These are phyloP conservation scores for Elymus sibiricus DNA, from an alignment of 176 grass and related monocot species.

Conservation along the genomic window DNA sequence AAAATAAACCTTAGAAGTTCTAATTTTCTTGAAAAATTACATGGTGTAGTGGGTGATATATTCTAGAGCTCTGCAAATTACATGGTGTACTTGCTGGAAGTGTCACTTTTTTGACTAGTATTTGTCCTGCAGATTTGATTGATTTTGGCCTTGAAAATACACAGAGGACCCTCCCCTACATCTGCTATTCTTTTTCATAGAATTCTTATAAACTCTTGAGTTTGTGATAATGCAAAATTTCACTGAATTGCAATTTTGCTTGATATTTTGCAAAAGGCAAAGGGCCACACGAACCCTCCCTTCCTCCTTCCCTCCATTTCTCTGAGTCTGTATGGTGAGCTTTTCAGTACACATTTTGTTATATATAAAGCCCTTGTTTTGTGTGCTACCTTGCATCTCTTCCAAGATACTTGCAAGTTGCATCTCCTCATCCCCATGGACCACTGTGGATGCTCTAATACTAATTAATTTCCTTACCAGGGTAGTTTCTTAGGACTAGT, in stretches of 20 bases:
- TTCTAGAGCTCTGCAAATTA: neutral
- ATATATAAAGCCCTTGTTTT: neutral
- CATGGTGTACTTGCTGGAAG: neutral
- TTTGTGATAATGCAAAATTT: neutral
- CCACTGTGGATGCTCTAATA: neutral
- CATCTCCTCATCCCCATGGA: neutral
- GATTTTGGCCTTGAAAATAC: neutral
- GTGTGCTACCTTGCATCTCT: neutral
- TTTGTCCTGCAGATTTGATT: neutral
- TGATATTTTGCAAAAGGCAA: neutral
- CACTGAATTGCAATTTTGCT: neutral
- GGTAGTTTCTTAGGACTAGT: neutral
- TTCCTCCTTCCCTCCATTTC: neutral
- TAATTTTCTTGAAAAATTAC: neutral
- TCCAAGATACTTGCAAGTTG: neutral
- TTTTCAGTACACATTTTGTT: neutral
- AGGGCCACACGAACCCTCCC: neutral
- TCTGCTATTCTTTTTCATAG: neutral
- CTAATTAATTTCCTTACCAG: neutral
- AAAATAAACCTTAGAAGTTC: neutral
- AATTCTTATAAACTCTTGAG: neutral
- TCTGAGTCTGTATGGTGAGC: neutral
- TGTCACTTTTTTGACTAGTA: neutral
- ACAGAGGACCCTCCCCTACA: neutral
- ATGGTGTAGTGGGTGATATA: neutral